A percentile compares a stretch with the other conserved stretches of the same genome.
phyloP scores from a whole-genome alignment of 2,329 filamentous ascomycete species.

The Pyrenochaeta sp. region DNA sequence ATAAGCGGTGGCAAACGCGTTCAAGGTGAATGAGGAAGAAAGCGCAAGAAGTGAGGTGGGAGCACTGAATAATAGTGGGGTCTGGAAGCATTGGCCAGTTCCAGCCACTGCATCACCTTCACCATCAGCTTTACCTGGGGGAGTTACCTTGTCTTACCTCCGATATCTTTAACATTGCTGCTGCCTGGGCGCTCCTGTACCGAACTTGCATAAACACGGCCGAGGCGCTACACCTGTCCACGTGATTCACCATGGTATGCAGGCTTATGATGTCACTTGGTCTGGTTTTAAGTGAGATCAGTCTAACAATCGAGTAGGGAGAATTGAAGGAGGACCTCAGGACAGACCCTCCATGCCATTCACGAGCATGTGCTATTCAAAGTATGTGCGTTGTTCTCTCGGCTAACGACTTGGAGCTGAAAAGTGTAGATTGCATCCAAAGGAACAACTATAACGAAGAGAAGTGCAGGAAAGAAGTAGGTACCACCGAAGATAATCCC shows the following conservation, averaged over 20 bases:
- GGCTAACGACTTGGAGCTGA: slow-evolving; percentile 8
- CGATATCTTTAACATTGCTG: not conserved
- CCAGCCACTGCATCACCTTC: slow-evolving; percentile 23
- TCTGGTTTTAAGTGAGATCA: slow-evolving; percentile 3
- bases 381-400: slow-evolving; percentile 58
- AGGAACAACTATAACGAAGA: slow-evolving; percentile 87
- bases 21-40: slow-evolving; percentile 21
- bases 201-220: not conserved
- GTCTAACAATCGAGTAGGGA: slow-evolving; percentile 41
- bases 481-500: not conserved
- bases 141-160: slow-evolving; percentile 9
- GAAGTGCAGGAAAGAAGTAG: slow-evolving; percentile 72
- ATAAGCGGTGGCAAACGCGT: slow-evolving; percentile 36
- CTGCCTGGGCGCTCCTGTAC: not conserved
- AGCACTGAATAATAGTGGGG: slow-evolving; percentile 41
- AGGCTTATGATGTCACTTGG: slow-evolving; percentile 35
- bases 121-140: slow-evolving; percentile 6
- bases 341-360: slow-evolving; percentile 82
- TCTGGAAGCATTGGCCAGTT: slow-evolving; percentile 29
- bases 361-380: slow-evolving; percentile 91
- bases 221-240: slow-evolving; percentile 15
- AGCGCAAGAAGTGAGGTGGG: slow-evolving; percentile 35
- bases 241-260: slow-evolving; percentile 37
- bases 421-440: slow-evolving; percentile 74
- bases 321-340: slow-evolving; percentile 74